Evolutionary conservation across 2,329 filamentous ascomycete species (phyloP).

Genomic region (Clonostachys byssicola): DNA sequence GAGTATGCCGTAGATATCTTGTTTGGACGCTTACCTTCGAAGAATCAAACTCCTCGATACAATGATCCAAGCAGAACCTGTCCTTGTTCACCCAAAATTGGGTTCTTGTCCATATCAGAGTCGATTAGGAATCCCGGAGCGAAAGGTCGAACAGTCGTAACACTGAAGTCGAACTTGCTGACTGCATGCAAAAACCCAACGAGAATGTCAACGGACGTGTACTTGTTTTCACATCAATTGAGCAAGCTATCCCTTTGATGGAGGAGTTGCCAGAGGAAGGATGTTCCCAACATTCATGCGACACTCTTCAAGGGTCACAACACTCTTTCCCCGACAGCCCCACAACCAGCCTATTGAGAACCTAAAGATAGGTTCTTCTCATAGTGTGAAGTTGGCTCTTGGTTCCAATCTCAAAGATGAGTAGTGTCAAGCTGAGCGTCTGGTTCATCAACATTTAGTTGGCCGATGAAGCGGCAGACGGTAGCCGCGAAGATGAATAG

Average conservation of each 20-base stretch:
- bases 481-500: not conserved
- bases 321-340: not conserved
- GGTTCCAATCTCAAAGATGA: conserved; percentile 8
- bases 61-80: not conserved
- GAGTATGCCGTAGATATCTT: not conserved
- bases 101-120: not conserved
- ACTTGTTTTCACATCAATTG: not conserved
- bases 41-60: not conserved
- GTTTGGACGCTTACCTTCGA: not conserved
- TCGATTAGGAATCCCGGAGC: conserved; percentile 32
- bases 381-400: conserved; percentile 4
- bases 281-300: not conserved
- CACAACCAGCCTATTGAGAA: conserved; percentile 4
- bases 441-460: conserved; percentile 5
- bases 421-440: conserved; percentile 10
- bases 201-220: not conserved
- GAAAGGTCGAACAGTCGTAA: conserved; percentile 10
- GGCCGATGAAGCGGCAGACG: conserved; percentile 8
- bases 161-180: not conserved
- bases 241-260: not conserved
- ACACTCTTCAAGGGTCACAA: not conserved
- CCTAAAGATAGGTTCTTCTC: conserved; percentile 8
- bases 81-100: conserved; percentile 30
- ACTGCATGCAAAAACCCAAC: not conserved
- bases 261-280: not conserved